These are phyloP conservation scores for Cyclotella choctawhatcheeana DNA, from an alignment of 108 stramenopile species.

Conservation along the genomic window DNA sequence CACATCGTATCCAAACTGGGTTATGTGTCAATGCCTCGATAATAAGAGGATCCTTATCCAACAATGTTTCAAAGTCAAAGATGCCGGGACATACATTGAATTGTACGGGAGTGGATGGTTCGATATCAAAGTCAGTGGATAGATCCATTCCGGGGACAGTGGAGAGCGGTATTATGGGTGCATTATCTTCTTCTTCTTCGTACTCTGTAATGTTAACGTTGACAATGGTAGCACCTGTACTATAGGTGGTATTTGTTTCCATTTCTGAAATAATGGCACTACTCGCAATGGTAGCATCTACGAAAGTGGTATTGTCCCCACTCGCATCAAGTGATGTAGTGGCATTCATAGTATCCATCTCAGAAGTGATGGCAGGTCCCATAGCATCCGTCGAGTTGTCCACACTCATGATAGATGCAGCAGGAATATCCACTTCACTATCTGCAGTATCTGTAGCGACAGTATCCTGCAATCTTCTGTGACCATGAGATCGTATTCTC, in stretches of 20 bases:
- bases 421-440: not conserved
- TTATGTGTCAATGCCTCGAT: not conserved
- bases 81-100: constrained; percentile 12
- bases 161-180: not conserved
- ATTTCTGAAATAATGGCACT: not conserved
- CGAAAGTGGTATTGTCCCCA: not conserved
- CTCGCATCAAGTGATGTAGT: not conserved
- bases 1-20: constrained; percentile 19
- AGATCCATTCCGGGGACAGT: not conserved
- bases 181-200: not conserved
- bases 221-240: not conserved
- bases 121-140: constrained; percentile 4
- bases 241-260: not conserved
- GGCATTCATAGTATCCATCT: not conserved
- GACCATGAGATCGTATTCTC: not conserved
- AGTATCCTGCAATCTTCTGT: not conserved
- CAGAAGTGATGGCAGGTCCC: not conserved
- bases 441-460: not conserved
- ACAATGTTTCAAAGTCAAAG: not conserved
- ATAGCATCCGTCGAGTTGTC: not conserved
- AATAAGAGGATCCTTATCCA: not conserved
- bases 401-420: not conserved
- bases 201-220: not conserved
- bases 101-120: constrained; percentile 10
- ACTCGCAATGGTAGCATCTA: not conserved